Evolutionary conservation across 2,329 filamentous ascomycete species (phyloP), one percentile per base, ranked within the genome.

Genomic region (Orbilia oligospora): DNA sequence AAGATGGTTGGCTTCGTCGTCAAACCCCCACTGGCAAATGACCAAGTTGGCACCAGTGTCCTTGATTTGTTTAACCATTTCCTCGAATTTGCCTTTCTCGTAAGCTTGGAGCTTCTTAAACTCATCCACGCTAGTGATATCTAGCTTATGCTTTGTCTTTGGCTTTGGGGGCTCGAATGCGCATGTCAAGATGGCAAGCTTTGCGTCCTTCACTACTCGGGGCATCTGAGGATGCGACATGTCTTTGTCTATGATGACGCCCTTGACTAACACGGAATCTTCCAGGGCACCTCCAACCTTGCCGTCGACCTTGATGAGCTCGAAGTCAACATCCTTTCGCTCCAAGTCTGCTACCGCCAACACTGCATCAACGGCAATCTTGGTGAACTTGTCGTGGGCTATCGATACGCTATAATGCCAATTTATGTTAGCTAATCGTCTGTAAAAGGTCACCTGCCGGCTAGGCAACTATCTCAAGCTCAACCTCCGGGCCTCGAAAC

Each of bases 181-280:
- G 85, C 96, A 99, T 65, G 96, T 99, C 77, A 99, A 87, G 83
- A 99, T 99, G 82, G 96, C 96, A 83, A 99, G 91, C 88, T 97
- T 98, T 84, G 96, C 97, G 86, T 99, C 94, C 82, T 88, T 89
- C 81, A 99, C 95, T 86, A 97, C 94, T 64, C 92, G 93, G 10
- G 96, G 96, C 96, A 99, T 99, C 87, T 99, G 96, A 12, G 96
- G 96, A 85, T 99, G 96, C 41, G 96, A 98, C 86, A 99, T 99
- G 87, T 99, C 97, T 88, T 99, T 99, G 89, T 99, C 96, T 85
- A 99, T 90, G 84, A 99, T 97, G 81, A 99, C 96, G 84, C 96
- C 96, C 87, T 98, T 97, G 82, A 99, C 95, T 51, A 99, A 90
- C 33, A 98, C 87, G 5, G 94, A 93, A 85, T 99, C 96, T 85